Evolutionary conservation across 176 grass and related monocot genomes (phyloP).

Genomic region (Phoenix dactylifera): DNA sequence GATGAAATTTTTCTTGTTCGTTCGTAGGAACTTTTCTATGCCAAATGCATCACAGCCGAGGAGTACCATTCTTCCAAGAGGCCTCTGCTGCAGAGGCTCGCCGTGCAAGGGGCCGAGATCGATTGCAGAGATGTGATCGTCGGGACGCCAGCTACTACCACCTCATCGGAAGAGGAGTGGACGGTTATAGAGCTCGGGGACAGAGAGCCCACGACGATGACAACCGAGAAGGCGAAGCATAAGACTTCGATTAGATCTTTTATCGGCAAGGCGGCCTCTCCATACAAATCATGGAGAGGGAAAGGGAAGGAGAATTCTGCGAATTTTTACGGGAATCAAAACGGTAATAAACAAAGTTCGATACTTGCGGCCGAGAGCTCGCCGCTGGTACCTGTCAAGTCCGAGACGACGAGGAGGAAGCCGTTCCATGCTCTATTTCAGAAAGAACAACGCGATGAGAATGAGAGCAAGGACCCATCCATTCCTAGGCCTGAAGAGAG

Average conservation of each 20-base stretch:
- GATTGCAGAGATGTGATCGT: constrained; percentile 51
- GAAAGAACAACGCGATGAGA: constrained; percentile 26
- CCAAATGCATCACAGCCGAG: constrained; percentile 59
- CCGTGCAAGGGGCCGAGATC: constrained; percentile 58
- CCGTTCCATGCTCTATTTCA: constrained; percentile 37
- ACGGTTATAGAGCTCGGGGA: constrained; percentile 81
- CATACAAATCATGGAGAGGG: constrained; percentile 28
- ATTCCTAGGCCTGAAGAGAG: constrained; percentile 20
- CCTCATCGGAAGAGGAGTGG: constrained; percentile 55
- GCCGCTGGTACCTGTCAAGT: constrained; percentile 14
- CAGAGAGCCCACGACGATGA: constrained; percentile 4
- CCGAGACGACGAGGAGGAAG: constrained; percentile 48
- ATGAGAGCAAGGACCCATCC: constrained; percentile 27
- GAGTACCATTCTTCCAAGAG: constrained; percentile 83
- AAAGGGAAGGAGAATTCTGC: constrained; percentile 50
- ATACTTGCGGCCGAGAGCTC: constrained; percentile 48
- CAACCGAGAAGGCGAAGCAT: constrained; percentile 47
- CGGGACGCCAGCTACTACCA: not conserved
- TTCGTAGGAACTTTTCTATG: constrained; percentile 56
- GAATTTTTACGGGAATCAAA: constrained; percentile 7
- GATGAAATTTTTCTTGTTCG: not conserved
- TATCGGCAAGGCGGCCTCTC: constrained; percentile 22
- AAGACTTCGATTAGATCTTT: constrained; percentile 34
- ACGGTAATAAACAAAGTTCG: constrained; percentile 12
- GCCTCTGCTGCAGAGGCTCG: constrained; percentile 62